Evolutionary conservation across 176 grass and related monocot species (phyloP), one percentile per base, ranked within the genome.

Genomic region (Avena insularis): DNA sequence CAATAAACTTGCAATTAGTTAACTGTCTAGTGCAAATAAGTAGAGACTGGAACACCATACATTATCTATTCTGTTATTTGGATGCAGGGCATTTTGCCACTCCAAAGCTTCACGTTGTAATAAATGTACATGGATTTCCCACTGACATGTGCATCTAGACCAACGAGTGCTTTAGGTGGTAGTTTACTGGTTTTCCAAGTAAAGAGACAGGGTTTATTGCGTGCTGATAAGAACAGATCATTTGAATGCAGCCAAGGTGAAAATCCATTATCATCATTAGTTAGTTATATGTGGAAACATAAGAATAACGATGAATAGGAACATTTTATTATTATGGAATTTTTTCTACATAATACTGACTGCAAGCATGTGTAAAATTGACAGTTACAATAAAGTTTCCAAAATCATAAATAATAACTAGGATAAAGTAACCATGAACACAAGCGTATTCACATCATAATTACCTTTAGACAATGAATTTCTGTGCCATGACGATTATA

Each of bases 401-500:
- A 74, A 48, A 48, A 48, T 48, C 5, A 47, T 47, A 8, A 48
- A 8, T 8, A 54, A 17, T 55, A 15, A 55, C 53, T 55, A 55
- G 53, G 53, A 19, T 48, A 78, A 15, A 69, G 62, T 84, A 91
- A 93, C 87, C 75, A 81, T 53, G 89, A 89, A 86, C 85, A 87
- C 47, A 84, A 85, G 71, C 87, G 13, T 59, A 88, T 94, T 91
- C 47, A 95, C 92, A 66, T 90, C 91, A 35, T 23, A 65, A 31
- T 92, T 69, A 82, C 71, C 86, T 55, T 94, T 88, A 21, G 88
- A 82, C 31, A 57, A 19, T 57, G 93, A 79, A 98, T 19, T 19
- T 57, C 55, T 57, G 55, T 57, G 80, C 96, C 96, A 67, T 94
- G 87, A 43, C 48, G 89, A 73, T 98, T 92, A 83, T 98, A 98